These are phyloP conservation scores for Yarrowia sp. DNA, from an alignment of 805 yeast genomes.

Conservation along the genomic window DNA sequence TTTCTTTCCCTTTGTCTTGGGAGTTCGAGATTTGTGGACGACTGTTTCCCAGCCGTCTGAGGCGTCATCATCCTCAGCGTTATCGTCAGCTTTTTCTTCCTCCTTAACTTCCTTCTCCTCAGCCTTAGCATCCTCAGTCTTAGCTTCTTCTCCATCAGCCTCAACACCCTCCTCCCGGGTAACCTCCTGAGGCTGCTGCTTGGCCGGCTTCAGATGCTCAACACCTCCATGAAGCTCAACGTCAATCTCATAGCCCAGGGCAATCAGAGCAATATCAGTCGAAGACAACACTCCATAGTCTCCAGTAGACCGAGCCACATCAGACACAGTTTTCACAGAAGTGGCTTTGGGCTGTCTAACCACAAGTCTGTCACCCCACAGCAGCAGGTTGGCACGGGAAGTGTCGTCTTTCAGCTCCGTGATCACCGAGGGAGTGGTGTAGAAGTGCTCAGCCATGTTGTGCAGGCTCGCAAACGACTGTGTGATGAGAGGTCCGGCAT, in stretches of 20 bases:
- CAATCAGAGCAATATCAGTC: slow-evolving; percentile 91
- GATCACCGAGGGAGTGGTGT: slow-evolving; percentile 90
- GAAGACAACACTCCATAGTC: slow-evolving; percentile 86
- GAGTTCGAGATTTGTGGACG: not conserved
- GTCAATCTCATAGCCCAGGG: slow-evolving; percentile 88
- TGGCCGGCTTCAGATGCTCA: slow-evolving; percentile 11
- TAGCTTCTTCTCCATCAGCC: not conserved
- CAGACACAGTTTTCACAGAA: slow-evolving; percentile 68
- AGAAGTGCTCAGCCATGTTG: slow-evolving; percentile 72
- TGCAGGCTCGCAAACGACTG: slow-evolving; percentile 78
- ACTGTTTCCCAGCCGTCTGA: slow-evolving; percentile 39
- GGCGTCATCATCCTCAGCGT: slow-evolving; percentile 22
- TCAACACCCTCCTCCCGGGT: slow-evolving; percentile 8
- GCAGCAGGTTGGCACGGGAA: slow-evolving; percentile 75
- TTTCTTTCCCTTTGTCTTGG: slow-evolving; percentile 7
- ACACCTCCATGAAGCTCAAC: slow-evolving; percentile 58
- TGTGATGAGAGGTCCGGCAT: slow-evolving; percentile 94
- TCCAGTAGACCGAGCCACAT: slow-evolving; percentile 87
- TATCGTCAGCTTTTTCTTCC: slow-evolving; percentile 4
- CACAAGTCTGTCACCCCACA: slow-evolving; percentile 80
- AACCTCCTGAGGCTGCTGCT: slow-evolving; percentile 1
- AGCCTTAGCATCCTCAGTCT: slow-evolving; percentile 4
- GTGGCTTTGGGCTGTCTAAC: slow-evolving; percentile 76
- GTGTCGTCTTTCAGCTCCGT: slow-evolving; percentile 86
- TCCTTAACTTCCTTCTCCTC: not conserved